A percentile compares a stretch with the other conserved stretches of the same genome.
phyloP scores from a whole-genome alignment of 345 rosid species.

The Sonneratia caseolaris region DNA sequence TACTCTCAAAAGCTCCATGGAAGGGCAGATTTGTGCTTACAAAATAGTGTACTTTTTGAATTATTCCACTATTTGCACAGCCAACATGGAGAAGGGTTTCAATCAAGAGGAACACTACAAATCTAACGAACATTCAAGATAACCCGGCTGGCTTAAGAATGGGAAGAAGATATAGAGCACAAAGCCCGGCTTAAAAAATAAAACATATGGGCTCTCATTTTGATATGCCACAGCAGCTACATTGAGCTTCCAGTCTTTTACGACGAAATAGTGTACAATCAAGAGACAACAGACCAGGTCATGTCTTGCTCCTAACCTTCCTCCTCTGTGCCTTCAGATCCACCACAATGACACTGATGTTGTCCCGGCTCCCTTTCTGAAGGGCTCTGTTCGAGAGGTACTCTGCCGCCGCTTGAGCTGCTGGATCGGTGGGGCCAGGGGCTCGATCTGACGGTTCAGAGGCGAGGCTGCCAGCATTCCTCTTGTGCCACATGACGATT shows the following conservation, averaged over 20 bases:
- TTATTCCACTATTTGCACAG: not conserved
- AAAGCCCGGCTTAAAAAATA: conserved; percentile 5
- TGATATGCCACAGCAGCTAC: conserved; percentile 5
- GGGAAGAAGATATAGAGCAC: not conserved
- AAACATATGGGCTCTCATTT: conserved; percentile 6
- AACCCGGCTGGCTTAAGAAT: not conserved
- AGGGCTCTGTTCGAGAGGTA: conserved; percentile 67
- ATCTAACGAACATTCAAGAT: not conserved
- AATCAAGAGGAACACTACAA: not conserved
- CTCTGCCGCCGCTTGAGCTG: conserved; percentile 92
- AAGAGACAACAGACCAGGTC: conserved; percentile 1
- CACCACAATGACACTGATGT: conserved; percentile 66
- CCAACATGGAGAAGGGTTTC: not conserved
- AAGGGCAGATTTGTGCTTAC: not conserved
- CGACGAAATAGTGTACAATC: not conserved
- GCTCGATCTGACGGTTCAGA: conserved; percentile 29
- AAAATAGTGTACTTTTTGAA: not conserved
- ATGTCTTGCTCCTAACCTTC: conserved; percentile 73
- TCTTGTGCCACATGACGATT: conserved; percentile 82
- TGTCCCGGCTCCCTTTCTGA: conserved; percentile 89
- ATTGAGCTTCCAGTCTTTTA: not conserved
- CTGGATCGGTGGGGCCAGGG: conserved; percentile 45
- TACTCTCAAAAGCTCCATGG: not conserved
- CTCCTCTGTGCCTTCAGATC: conserved; percentile 94
- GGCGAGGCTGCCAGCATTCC: conserved; percentile 32